Evolutionary conservation across 2,329 filamentous ascomycete genomes (phyloP).

Genomic region (Cladosporium sp.): DNA sequence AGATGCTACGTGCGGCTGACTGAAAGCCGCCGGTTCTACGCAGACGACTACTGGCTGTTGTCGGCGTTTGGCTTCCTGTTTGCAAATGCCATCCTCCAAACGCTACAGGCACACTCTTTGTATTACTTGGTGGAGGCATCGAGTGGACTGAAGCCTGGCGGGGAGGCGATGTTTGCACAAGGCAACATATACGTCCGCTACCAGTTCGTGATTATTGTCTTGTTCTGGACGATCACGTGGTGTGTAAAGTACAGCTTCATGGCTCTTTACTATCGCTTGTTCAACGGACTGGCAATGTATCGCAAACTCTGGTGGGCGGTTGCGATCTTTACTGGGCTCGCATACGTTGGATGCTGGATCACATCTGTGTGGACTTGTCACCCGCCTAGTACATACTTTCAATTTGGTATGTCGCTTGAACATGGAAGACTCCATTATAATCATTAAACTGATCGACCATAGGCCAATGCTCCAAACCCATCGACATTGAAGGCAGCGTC

Average conservation of each 20-base stretch:
- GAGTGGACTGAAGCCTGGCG: not conserved
- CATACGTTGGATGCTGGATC: constrained; percentile 5
- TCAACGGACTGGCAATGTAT: not conserved
- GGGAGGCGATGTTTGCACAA: constrained; percentile 1
- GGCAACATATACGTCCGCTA: constrained; percentile 3
- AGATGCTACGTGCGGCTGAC: constrained; percentile 3
- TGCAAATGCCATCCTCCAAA: constrained; percentile 6
- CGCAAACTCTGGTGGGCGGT: constrained; percentile 2
- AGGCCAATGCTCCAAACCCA: constrained; percentile 6
- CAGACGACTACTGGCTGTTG: constrained; percentile 6
- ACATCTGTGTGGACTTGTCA: constrained; percentile 5
- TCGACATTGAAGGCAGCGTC: constrained; percentile 6
- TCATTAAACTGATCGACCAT: not conserved
- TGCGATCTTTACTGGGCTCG: not conserved
- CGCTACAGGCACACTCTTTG: not conserved
- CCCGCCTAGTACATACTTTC: constrained; percentile 4
- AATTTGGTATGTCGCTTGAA: not conserved
- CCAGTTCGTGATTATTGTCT: constrained; percentile 3
- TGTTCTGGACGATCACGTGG: constrained; percentile 2
- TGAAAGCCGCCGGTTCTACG: constrained; percentile 2
- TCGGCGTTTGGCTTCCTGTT: not conserved
- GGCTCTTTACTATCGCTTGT: constrained; percentile 3
- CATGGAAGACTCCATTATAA: not conserved
- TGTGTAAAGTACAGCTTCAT: constrained; percentile 7
- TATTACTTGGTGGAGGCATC: constrained; percentile 4